phyloP scores from a whole-genome alignment of 2,329 filamentous ascomycete genomes.

The Trematosphaeria pertusa region DNA sequence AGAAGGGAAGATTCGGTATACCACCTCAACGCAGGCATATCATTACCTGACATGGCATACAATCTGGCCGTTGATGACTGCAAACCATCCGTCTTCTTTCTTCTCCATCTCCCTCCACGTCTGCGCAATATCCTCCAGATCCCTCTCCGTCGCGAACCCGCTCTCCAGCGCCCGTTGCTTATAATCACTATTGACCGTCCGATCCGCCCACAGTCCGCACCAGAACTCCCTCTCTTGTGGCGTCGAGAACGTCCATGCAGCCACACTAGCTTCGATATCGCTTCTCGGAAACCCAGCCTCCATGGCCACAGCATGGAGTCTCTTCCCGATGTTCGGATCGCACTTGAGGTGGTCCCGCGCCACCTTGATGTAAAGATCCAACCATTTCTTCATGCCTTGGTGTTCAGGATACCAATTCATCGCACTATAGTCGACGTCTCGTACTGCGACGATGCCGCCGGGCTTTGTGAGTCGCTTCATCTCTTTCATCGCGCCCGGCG shows the following conservation, averaged over 20 bases:
- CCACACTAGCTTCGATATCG: slow-evolving; percentile 49
- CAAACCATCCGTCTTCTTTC: slow-evolving; percentile 52
- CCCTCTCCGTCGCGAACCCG: slow-evolving; percentile 45
- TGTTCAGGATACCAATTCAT: slow-evolving; percentile 50
- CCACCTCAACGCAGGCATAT: background rate
- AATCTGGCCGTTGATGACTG: slow-evolving; percentile 52
- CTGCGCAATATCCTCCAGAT: slow-evolving; percentile 49
- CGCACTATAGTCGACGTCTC: slow-evolving; percentile 45
- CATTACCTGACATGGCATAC: slow-evolving; percentile 38
- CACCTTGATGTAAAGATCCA: slow-evolving; percentile 41
- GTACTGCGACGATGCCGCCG: slow-evolving; percentile 60
- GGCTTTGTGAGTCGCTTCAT: slow-evolving; percentile 62
- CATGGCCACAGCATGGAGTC: slow-evolving; percentile 46
- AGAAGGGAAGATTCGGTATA: background rate
- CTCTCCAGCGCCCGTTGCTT: slow-evolving; percentile 46
- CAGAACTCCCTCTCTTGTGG: slow-evolving; percentile 48
- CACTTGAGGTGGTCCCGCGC: slow-evolving; percentile 40
- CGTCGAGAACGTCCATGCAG: slow-evolving; percentile 53
- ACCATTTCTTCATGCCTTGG: slow-evolving; percentile 43
- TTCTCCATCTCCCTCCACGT: slow-evolving; percentile 51
- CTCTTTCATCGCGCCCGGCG: slow-evolving; percentile 58
- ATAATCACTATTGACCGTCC: slow-evolving; percentile 44
- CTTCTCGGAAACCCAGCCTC: slow-evolving; percentile 48
- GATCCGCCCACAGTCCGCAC: slow-evolving; percentile 51
- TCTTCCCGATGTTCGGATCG: slow-evolving; percentile 45